Evolutionary conservation across 2,329 filamentous ascomycete species (phyloP), one percentile per base, ranked within the genome.

Genomic region (Orbilia brochopaga): DNA sequence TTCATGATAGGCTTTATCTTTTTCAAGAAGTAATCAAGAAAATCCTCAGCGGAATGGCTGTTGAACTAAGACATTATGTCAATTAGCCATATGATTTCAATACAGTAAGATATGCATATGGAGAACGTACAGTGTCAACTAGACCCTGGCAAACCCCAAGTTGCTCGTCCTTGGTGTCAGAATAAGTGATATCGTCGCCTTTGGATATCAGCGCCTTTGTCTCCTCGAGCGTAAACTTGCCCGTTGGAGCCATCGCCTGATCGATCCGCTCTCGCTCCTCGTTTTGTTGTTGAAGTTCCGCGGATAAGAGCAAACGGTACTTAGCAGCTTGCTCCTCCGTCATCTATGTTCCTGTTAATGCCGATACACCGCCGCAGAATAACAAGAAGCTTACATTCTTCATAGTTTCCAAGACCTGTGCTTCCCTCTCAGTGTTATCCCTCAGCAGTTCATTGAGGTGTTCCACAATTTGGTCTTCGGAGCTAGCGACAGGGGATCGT

Each of bases 1-100:
- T 72, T 72, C 17, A 72, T 58, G 35, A 51, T 15, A n/a, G 67
- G 67, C 27, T 59, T 64, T 60, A 72, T 65, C 15, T 56, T 63
- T n/a, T 5, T 35, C 8, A 54, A 15, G 27, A 59, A 63, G 23
- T 65, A 65, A 11, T 35, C 15, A 10, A 72, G 30, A 15, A 60
- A 60, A 8, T 72, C 60, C 2, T 65, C 42, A 7, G 67, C 60
- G 0, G 60, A 51, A 23, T 57, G 67, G 6, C 21, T 19, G 13
- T 32, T 46, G 21, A 58, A 64, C 66, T 70, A 44, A 1, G 2
- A 13, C 2, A 17, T 23, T n/a, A 17, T 17, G 17, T 21, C 11
- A 5, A 19, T 55, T 17, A 54, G 24, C 5, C 8, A 24, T 21
- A 27, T 5, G 6, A 23, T 10, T 30, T 53, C 17, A n/a, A 24